phyloP scores from a whole-genome alignment of 2,329 filamentous ascomycete genomes.

The Cytospora schulzeri region DNA sequence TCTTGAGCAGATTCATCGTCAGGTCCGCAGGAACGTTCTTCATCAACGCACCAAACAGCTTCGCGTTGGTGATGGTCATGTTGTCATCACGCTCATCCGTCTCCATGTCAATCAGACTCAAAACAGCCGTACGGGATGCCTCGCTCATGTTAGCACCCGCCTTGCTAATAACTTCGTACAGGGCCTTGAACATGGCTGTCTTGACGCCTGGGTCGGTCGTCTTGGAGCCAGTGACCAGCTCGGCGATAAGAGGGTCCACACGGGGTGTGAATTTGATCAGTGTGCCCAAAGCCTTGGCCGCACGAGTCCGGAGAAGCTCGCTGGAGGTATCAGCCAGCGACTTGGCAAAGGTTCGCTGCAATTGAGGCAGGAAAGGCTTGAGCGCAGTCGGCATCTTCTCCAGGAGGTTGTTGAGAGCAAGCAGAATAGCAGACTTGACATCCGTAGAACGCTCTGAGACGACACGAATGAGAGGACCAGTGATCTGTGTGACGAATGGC shows the following conservation, averaged over 20 bases:
- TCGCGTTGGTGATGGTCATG: constrained; percentile 88
- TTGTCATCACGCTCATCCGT: constrained; percentile 71
- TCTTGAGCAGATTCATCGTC: constrained; percentile 61
- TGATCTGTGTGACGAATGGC: constrained; percentile 96
- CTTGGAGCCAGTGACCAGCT: constrained; percentile 94
- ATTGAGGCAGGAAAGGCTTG: constrained; percentile 94
- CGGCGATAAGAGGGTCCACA: constrained; percentile 88
- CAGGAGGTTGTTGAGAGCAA: constrained; percentile 90
- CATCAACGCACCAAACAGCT: constrained; percentile 84
- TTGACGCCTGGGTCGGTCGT: constrained; percentile 84
- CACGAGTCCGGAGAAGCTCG: constrained; percentile 81
- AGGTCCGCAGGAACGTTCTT: constrained; percentile 79
- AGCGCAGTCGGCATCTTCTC: constrained; percentile 96
- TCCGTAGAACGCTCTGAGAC: constrained; percentile 96
- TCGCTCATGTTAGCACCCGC: constrained; percentile 95
- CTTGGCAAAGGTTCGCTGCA: constrained; percentile 96
- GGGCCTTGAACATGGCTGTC: constrained; percentile 93
- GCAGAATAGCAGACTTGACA: constrained; percentile 90
- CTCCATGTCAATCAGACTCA: constrained; percentile 86
- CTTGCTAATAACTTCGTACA: constrained; percentile 96
- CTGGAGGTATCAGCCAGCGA: constrained; percentile 91
- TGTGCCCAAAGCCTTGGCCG: constrained; percentile 91
- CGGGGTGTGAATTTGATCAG: constrained; percentile 94
- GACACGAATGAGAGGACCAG: constrained; percentile 94
- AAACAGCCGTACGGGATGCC: constrained; percentile 79